These are phyloP conservation scores for Teunomyces panamensis DNA, from an alignment of 805 yeast genomes.

Conservation along the genomic window DNA sequence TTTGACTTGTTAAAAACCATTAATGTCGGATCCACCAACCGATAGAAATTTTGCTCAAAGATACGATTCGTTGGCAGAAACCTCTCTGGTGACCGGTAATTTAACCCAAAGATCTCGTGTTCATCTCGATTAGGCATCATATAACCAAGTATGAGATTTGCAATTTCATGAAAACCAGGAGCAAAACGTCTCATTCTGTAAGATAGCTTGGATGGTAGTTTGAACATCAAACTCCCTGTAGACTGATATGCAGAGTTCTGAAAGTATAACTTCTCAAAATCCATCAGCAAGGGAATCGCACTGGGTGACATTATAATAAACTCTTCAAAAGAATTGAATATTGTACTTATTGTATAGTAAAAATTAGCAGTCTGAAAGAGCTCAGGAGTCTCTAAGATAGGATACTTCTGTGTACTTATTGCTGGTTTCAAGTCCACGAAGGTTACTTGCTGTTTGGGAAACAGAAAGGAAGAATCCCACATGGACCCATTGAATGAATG, in stretches of 20 bases:
- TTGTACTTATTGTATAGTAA: conserved; percentile 19
- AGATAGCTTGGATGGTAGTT: conserved; percentile 21
- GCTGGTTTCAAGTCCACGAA: conserved; percentile 24
- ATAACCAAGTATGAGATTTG: conserved; percentile 18
- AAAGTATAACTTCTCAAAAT: conserved; percentile 14
- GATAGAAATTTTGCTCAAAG: conserved; percentile 19
- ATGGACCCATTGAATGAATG: neutral
- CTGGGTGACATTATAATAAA: conserved; percentile 25
- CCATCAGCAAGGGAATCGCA: conserved; percentile 21
- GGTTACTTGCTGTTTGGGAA: conserved; percentile 24
- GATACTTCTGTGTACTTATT: conserved; percentile 10
- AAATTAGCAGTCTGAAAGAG: conserved; percentile 6
- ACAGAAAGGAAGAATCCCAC: neutral
- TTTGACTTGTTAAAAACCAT: conserved; percentile 26
- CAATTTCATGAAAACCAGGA: conserved; percentile 30
- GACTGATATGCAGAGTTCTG: conserved; percentile 16
- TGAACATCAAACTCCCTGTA: conserved; percentile 27
- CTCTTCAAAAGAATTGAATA: conserved; percentile 34
- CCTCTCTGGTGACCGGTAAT: conserved; percentile 7
- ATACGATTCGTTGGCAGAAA: conserved; percentile 14
- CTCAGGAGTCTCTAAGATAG: neutral
- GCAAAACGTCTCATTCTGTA: conserved; percentile 15
- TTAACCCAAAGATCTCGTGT: conserved; percentile 15
- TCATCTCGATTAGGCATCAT: conserved; percentile 21
- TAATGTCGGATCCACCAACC: conserved; percentile 26